Percentiles rank a stretch among this genome's conserved stretches.
These are phyloP conservation scores for Chrysosporium keratinophilum DNA, from an alignment of 2,329 filamentous ascomycete genomes.

Conservation along the genomic window DNA sequence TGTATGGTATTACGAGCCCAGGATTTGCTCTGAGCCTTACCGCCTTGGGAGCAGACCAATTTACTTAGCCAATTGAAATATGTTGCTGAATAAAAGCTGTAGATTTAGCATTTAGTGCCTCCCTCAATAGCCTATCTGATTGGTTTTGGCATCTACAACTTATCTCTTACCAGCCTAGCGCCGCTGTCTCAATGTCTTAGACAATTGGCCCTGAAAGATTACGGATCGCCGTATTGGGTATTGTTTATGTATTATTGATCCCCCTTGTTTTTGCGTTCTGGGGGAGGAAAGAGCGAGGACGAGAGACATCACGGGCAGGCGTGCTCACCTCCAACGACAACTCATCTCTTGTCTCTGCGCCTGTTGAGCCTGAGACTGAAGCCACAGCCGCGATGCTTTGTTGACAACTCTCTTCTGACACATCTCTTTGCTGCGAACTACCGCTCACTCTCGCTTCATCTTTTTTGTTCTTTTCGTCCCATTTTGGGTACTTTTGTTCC, in stretches of 20 bases:
- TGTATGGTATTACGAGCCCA: background rate
- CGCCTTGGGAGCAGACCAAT: too few species aligned
- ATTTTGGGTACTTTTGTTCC: background rate
- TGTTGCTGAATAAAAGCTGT: too few species aligned
- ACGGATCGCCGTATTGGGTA: background rate
- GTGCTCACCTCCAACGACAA: too few species aligned
- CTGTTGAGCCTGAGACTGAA: too few species aligned
- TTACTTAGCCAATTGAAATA: too few species aligned
- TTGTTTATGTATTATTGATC: constrained; percentile 1
- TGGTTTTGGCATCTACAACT: background rate
- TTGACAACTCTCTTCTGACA: too few species aligned
- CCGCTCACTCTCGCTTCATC: background rate
- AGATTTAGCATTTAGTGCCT: too few species aligned
- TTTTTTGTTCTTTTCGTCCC: background rate
- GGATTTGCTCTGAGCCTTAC: background rate
- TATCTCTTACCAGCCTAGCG: background rate
- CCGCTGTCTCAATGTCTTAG: background rate
- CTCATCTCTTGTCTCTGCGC: too few species aligned
- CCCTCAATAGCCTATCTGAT: background rate
- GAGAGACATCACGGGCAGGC: too few species aligned
- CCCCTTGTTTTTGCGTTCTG: constrained; percentile 7
- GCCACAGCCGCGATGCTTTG: too few species aligned
- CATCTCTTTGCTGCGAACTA: background rate
- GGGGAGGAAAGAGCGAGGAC: background rate
- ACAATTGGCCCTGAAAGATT: background rate